Evolutionary conservation across 176 grass and related monocot genomes (phyloP).

Genomic region (Raddia guianensis): DNA sequence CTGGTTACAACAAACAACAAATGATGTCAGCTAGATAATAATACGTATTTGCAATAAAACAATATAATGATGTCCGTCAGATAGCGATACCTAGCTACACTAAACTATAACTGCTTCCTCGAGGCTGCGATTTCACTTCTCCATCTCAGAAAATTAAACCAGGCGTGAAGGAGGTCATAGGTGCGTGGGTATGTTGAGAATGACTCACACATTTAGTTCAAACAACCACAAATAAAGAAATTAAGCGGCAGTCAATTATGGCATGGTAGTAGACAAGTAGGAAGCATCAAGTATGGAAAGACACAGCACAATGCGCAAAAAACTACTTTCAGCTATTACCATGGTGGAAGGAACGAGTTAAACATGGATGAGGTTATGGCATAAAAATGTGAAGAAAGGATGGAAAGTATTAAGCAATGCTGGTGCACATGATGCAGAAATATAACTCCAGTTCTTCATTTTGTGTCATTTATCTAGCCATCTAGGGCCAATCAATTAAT

Average conservation of each 20-base stretch:
- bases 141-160: constrained; percentile 58
- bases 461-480: background rate
- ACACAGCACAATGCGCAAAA: background rate
- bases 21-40: too few species aligned
- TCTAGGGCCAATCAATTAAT: background rate
- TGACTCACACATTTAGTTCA: constrained; percentile 70
- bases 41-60: too few species aligned
- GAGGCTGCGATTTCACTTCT: constrained; percentile 62
- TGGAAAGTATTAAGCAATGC: background rate
- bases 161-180: constrained; percentile 72
- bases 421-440: background rate
- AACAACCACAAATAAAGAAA: background rate
- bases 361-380: background rate
- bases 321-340: constrained; percentile 14
- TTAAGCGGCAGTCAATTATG: background rate
- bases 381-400: background rate
- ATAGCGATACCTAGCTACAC: too few species aligned
- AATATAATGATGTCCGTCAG: too few species aligned
- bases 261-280: background rate
- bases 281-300: background rate
- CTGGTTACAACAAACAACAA: too few species aligned
- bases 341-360: background rate
- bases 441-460: background rate
- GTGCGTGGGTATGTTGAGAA: constrained; percentile 79
- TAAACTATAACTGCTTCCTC: constrained; percentile 46